Conservation (phyloP, 2,329 filamentous ascomycete genomes). For the Claviceps sp. region DNA sequence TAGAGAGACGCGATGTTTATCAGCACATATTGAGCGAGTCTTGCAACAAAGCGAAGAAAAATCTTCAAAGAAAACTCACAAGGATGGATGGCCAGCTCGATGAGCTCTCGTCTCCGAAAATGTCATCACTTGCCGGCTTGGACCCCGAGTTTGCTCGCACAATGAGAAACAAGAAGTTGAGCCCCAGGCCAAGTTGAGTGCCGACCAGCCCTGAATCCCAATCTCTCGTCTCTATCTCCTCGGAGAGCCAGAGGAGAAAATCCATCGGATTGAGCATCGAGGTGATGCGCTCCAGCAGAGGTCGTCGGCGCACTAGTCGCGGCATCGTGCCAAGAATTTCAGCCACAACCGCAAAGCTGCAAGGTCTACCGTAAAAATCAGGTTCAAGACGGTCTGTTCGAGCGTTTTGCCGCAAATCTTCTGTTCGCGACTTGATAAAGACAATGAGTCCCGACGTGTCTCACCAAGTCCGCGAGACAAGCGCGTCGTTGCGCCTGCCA, state of each 20-base stretch:
- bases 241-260: constrained; percentile 78
- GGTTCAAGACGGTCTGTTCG: neutral
- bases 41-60: too few relatives aligned
- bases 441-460: neutral
- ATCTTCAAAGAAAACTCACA: constrained; percentile 24
- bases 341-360: neutral
- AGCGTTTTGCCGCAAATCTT: neutral
- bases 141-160: constrained; percentile 62
- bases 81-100: constrained; percentile 49
- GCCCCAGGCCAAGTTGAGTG: constrained; percentile 55
- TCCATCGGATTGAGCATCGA: constrained; percentile 77
- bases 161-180: constrained; percentile 72
- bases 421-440: neutral
- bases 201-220: constrained; percentile 77
- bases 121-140: constrained; percentile 52
- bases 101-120: constrained; percentile 63
- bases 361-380: neutral
- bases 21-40: neutral
- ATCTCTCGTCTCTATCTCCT: constrained; percentile 82
- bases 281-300: constrained; percentile 68
- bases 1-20: constrained; percentile 17
- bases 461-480: neutral
- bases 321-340: constrained; percentile 37
- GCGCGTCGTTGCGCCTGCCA: neutral
- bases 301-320: constrained; percentile 66